Evolutionary conservation across 2,329 filamentous ascomycete genomes (phyloP).

Genomic region (Pseudogymnoascus sp.): DNA sequence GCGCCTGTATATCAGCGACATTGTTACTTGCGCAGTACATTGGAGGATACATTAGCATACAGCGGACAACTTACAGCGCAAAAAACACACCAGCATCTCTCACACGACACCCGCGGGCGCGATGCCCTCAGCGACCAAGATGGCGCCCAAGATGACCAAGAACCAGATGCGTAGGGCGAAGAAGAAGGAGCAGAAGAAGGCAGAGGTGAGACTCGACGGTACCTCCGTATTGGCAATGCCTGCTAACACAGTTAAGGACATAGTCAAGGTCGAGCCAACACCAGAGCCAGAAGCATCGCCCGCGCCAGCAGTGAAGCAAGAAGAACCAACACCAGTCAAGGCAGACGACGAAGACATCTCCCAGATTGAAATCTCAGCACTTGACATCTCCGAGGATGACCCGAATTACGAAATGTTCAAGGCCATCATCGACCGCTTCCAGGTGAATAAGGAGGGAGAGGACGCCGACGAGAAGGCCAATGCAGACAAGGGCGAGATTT

Average conservation of each 20-base stretch:
- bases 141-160: slow-evolving; percentile 67
- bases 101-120: slow-evolving; percentile 13
- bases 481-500: slow-evolving; percentile 75
- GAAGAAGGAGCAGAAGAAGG: slow-evolving; percentile 85
- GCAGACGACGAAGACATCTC: slow-evolving; percentile 27
- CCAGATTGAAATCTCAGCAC: slow-evolving; percentile 37
- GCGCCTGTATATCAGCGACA: neutral
- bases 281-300: slow-evolving; percentile 21
- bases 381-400: slow-evolving; percentile 56
- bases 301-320: slow-evolving; percentile 25
- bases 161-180: slow-evolving; percentile 88
- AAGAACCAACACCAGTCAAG: slow-evolving; percentile 30
- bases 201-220: slow-evolving; percentile 37
- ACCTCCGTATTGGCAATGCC: neutral
- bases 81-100: neutral
- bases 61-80: neutral
- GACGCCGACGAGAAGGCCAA: slow-evolving; percentile 56
- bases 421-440: slow-evolving; percentile 73
- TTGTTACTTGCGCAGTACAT: neutral
- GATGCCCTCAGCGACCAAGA: slow-evolving; percentile 28
- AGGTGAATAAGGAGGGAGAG: slow-evolving; percentile 52
- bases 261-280: slow-evolving; percentile 27
- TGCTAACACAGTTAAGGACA: slow-evolving; percentile 17
- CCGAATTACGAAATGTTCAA: slow-evolving; percentile 78
- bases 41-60: neutral